Evolutionary conservation across 768 basidiomycete species (phyloP).

Genomic region (Rhodotorula toruloides): DNA sequence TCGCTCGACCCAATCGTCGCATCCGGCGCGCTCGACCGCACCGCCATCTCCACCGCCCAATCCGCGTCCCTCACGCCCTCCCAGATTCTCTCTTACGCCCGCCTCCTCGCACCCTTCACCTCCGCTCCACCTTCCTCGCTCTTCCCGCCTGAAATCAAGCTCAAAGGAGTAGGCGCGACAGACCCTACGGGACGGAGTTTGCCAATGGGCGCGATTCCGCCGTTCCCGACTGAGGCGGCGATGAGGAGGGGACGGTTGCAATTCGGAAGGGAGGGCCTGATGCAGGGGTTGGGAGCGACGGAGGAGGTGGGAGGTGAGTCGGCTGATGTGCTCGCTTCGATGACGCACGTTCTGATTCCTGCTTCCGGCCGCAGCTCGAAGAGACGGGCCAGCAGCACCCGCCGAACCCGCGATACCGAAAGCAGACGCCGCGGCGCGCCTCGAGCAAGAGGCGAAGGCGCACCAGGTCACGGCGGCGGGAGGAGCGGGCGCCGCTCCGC

Average conservation of each 20-base stretch:
- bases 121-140: conserved; percentile 37
- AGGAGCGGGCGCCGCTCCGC: too few species aligned
- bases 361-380: not conserved
- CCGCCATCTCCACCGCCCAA: not conserved
- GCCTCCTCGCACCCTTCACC: conserved; percentile 38
- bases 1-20: conserved; percentile 12
- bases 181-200: conserved; percentile 30
- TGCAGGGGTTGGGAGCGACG: conserved; percentile 31
- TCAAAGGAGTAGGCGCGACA: conserved; percentile 6
- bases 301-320: conserved; percentile 35
- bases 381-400: not conserved
- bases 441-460: conserved; percentile 26
- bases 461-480: not conserved
- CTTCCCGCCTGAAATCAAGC: conserved; percentile 10
- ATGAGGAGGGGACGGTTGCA: conserved; percentile 39
- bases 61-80: conserved; percentile 10
- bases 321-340: too few species aligned
- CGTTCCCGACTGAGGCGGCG: conserved; percentile 40
- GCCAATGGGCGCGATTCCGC: conserved; percentile 37
- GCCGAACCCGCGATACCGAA: not conserved
- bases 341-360: not conserved
- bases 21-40: conserved; percentile 18
- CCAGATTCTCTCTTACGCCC: conserved; percentile 34
- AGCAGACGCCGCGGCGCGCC: conserved; percentile 2
- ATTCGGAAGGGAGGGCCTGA: conserved; percentile 23